Conservation (phyloP, 805 yeast species). For the Yarrowia bubula region DNA sequence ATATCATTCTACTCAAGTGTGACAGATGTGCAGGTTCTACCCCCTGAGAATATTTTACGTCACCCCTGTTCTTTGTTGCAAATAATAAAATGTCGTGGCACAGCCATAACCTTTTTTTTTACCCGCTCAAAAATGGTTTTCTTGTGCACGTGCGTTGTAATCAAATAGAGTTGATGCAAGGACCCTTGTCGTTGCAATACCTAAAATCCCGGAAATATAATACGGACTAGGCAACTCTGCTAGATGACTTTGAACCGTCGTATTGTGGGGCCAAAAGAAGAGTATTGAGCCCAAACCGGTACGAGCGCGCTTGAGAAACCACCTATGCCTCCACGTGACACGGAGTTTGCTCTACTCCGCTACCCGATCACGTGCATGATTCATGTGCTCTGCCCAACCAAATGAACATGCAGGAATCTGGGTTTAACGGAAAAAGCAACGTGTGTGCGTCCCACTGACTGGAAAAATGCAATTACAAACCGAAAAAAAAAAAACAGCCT, state of each 20-base stretch:
- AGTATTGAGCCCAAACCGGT: too few relatives aligned
- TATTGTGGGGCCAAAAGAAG: too few relatives aligned
- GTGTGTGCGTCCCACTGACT: background rate
- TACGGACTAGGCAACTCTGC: background rate
- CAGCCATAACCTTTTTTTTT: background rate
- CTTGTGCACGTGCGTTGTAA: slow-evolving; percentile 17
- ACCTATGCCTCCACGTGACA: background rate
- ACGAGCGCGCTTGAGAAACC: too few relatives aligned
- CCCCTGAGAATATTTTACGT: background rate
- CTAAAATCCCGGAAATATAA: background rate
- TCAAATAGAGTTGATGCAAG: slow-evolving; percentile 4
- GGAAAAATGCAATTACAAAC: background rate
- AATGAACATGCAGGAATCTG: background rate
- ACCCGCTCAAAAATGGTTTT: slow-evolving; percentile 8
- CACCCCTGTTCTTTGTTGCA: background rate
- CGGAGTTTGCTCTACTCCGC: background rate
- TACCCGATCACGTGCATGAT: background rate
- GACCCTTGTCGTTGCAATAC: background rate
- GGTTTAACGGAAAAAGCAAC: slow-evolving; percentile 11
- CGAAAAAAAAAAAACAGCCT: background rate
- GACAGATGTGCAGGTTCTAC: background rate
- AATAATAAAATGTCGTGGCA: background rate
- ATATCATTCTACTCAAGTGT: background rate
- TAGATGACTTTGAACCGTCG: too few relatives aligned
- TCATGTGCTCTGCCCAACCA: slow-evolving; percentile 7